Conservation (phyloP, 78 protist genomes). For the Dictyostelium discoideum region dicty_2.7 NC_007089.4:3726501-3727000, state of each 20-base stretch:
- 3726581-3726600: conserved; percentile 16
- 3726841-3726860: not conserved
- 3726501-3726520: conserved; percentile 23
- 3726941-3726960: conserved; percentile 9
- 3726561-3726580: conserved; percentile 33
- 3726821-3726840: not conserved
- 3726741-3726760: not conserved
- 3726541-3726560: conserved; percentile 27
- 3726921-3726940: not conserved
- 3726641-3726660: conserved; percentile 41
- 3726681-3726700: not conserved
- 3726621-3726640: conserved; percentile 28
- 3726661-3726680: not conserved
- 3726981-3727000: not conserved
- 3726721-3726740: not conserved
- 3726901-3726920: not conserved
- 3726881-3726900: not conserved
- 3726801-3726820: not conserved
- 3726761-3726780: not conserved
- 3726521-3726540: conserved; percentile 18
- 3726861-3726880: not conserved
- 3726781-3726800: not conserved
- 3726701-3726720: not conserved
- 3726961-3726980: conserved; percentile 10
- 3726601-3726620: conserved; percentile 34